Percentiles rank a stretch among this genome's conserved stretches.
phyloP scores from a whole-genome alignment of 2,329 filamentous ascomycete genomes.

The Colletotrichum zoysiae region DNA sequence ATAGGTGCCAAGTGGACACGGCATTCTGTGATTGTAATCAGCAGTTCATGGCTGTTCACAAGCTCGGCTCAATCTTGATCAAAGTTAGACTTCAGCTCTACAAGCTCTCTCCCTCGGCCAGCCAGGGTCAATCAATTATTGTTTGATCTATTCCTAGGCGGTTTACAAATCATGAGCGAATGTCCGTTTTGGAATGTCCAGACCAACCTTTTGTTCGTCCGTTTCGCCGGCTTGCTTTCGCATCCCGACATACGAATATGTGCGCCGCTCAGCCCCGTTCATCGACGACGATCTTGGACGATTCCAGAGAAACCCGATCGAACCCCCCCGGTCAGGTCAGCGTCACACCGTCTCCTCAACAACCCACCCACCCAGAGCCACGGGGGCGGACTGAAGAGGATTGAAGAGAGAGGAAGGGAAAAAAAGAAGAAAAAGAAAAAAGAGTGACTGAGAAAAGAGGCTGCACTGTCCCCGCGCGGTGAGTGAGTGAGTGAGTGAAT shows the following conservation, averaged over 20 bases:
- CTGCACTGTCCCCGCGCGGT: conserved; percentile 25
- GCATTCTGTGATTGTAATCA: too few relatives aligned
- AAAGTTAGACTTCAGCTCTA: too few relatives aligned
- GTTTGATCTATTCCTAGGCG: too few relatives aligned
- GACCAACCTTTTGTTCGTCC: neutral
- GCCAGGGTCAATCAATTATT: too few relatives aligned
- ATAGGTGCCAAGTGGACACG: too few relatives aligned
- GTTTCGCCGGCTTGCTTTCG: neutral
- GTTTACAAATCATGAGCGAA: too few relatives aligned
- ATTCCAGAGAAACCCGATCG: neutral
- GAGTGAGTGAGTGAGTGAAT: conserved; percentile 14
- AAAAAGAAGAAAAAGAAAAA: too few relatives aligned
- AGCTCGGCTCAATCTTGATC: too few relatives aligned
- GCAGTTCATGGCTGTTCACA: too few relatives aligned
- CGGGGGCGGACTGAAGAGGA: conserved; percentile 21
- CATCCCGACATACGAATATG: too few relatives aligned
- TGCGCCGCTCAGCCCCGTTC: neutral
- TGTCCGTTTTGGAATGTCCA: too few relatives aligned
- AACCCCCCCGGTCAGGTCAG: neutral
- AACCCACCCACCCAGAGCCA: conserved; percentile 17
- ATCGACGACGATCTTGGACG: conserved; percentile 5
- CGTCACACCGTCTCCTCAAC: conserved; percentile 4
- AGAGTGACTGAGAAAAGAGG: neutral
- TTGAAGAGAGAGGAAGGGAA: neutral
- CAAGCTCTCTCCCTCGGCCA: too few relatives aligned